Evolutionary conservation across 352 stramenopile species (phyloP).

Genomic region (Phytophthora pisi): DNA sequence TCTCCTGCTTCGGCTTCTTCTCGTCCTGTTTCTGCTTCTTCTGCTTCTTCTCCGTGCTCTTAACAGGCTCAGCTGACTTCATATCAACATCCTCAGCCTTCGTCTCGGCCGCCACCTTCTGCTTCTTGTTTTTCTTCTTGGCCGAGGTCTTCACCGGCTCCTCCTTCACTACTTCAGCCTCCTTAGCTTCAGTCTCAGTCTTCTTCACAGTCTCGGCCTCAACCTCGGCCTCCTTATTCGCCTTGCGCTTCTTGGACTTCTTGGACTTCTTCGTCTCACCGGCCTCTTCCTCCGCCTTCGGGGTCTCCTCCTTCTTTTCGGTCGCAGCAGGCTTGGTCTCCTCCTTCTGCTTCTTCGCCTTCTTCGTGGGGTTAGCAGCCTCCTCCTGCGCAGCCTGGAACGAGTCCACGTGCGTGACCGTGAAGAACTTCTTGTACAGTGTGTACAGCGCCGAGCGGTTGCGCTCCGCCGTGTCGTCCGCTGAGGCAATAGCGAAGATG

Average conservation of each 20-base stretch:
- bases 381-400: slow-evolving; percentile 62
- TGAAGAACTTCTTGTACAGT: slow-evolving; percentile 78
- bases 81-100: slow-evolving; percentile 31
- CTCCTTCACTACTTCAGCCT: slow-evolving; percentile 34
- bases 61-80: slow-evolving; percentile 23
- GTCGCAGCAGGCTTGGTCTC: slow-evolving; percentile 34
- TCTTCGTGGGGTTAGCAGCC: slow-evolving; percentile 36
- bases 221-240: slow-evolving; percentile 29
- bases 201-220: slow-evolving; percentile 43
- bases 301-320: slow-evolving; percentile 14
- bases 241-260: slow-evolving; percentile 59
- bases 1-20: slow-evolving; percentile 16
- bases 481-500: slow-evolving; percentile 78
- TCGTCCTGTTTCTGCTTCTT: slow-evolving; percentile 18
- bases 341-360: slow-evolving; percentile 44
- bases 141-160: slow-evolving; percentile 12
- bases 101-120: slow-evolving; percentile 40
- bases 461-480: slow-evolving; percentile 75
- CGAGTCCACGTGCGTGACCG: slow-evolving; percentile 75
- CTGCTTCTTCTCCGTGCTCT: slow-evolving; percentile 33
- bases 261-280: slow-evolving; percentile 48
- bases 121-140: slow-evolving; percentile 43
- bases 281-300: slow-evolving; percentile 13
- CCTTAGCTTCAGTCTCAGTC: slow-evolving; percentile 19
- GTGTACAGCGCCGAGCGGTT: slow-evolving; percentile 83